Evolutionary conservation across 2,329 filamentous ascomycete species (phyloP).

Genomic region (Harringtonia lauricola): DNA sequence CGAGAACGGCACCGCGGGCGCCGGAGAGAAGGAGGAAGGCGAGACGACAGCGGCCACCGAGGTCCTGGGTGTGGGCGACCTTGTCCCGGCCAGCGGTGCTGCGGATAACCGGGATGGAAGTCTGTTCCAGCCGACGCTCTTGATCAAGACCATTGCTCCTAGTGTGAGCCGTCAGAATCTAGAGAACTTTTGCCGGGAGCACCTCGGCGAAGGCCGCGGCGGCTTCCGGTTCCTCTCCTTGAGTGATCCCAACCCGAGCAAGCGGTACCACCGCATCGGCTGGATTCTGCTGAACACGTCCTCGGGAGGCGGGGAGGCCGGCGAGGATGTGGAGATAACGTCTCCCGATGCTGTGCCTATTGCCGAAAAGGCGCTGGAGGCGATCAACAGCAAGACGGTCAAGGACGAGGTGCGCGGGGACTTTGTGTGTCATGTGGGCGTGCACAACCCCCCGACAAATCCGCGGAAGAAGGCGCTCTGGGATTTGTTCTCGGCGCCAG

Average conservation of each 20-base stretch:
- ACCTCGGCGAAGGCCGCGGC: conserved; percentile 80
- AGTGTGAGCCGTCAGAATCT: conserved; percentile 91
- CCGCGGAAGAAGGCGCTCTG: conserved; percentile 91
- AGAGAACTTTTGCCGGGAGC: conserved; percentile 88
- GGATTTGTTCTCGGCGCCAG: conserved; percentile 91
- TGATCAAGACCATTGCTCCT: conserved; percentile 96
- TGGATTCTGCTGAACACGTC: conserved; percentile 93
- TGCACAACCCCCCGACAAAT: conserved; percentile 79
- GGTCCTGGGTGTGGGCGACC: conserved; percentile 82
- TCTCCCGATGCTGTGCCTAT: conserved; percentile 42
- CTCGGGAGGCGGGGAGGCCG: conserved; percentile 43
- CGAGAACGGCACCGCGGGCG: conserved; percentile 75
- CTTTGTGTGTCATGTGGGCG: conserved; percentile 93
- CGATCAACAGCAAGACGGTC: conserved; percentile 96
- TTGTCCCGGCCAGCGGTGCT: conserved; percentile 72
- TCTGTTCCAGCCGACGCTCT: conserved; percentile 76
- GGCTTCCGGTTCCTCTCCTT: conserved; percentile 94
- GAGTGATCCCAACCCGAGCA: conserved; percentile 92
- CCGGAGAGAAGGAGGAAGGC: conserved; percentile 90
- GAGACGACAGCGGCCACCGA: conserved; percentile 96
- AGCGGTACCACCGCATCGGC: conserved; percentile 93
- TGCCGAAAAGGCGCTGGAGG: conserved; percentile 78
- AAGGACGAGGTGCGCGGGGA: conserved; percentile 89
- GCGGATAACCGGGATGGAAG: conserved; percentile 86
- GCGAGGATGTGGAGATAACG: conserved; percentile 44